Evolutionary conservation across 805 yeast genomes (phyloP).

Genomic region (Cyberlindnera veronae): DNA sequence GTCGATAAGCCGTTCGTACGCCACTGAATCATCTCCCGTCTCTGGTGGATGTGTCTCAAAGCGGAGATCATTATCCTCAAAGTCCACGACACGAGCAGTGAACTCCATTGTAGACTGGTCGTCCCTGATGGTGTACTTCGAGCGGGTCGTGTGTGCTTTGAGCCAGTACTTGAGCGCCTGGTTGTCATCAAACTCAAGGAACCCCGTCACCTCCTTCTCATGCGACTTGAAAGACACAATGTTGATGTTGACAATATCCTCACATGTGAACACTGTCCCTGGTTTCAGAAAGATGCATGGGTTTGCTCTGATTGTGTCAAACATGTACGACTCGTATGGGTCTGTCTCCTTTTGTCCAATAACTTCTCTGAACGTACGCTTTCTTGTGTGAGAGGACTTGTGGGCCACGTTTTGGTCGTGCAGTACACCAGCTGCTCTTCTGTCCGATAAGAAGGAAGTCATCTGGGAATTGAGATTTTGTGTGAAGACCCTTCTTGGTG

Average conservation of each 20-base stretch:
- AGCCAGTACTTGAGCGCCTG: slow-evolving; percentile 9
- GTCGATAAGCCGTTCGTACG: not conserved
- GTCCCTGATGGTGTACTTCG: not conserved
- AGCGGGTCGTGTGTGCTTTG: slow-evolving; percentile 1
- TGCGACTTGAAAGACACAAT: slow-evolving; percentile 8
- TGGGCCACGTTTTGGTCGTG: slow-evolving; percentile 3
- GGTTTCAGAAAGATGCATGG: slow-evolving; percentile 18
- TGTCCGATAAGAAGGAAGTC: slow-evolving; percentile 5
- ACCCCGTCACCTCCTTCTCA: slow-evolving; percentile 5
- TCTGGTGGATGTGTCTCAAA: slow-evolving; percentile 5
- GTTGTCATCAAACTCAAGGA: slow-evolving; percentile 7
- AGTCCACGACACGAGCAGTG: slow-evolving; percentile 19
- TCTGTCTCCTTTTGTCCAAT: slow-evolving; percentile 7
- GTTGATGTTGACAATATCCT: slow-evolving; percentile 7
- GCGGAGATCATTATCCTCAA: slow-evolving; percentile 19
- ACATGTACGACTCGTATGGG: slow-evolving; percentile 4
- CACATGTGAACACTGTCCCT: slow-evolving; percentile 13
- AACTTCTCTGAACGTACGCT: slow-evolving; percentile 17
- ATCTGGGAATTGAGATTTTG: not conserved
- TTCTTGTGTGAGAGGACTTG: slow-evolving; percentile 4
- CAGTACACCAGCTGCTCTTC: slow-evolving; percentile 9
- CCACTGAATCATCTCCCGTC: not conserved
- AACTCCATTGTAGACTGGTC: slow-evolving; percentile 7
- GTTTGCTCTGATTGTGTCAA: slow-evolving; percentile 14
- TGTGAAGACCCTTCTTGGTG: not conserved